A percentile compares a stretch with the other conserved stretches of the same genome.
phyloP scores from a whole-genome alignment of 495 filamentous ascomycete genomes.

The Penicillium manginii region DNA sequence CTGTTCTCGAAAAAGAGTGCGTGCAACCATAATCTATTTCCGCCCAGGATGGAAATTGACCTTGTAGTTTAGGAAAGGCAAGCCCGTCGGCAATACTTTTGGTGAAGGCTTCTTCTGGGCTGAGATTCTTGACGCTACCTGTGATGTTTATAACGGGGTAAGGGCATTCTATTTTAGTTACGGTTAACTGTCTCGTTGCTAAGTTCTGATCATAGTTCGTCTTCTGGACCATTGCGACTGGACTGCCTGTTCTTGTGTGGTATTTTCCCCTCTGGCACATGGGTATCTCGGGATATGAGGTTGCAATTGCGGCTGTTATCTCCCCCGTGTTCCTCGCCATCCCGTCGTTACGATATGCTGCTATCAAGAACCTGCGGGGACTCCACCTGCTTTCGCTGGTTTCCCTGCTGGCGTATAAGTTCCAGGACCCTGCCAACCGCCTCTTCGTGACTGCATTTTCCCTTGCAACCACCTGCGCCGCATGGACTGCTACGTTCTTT shows the following conservation, averaged over 20 bases:
- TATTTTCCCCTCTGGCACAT: slow-evolving; percentile 99
- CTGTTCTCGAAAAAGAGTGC: slow-evolving; percentile 88
- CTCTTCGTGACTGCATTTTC: slow-evolving; percentile 81
- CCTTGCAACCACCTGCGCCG: slow-evolving; percentile 75
- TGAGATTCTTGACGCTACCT: slow-evolving; percentile 76
- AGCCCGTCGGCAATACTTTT: slow-evolving; percentile 70
- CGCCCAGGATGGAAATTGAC: slow-evolving; percentile 33
- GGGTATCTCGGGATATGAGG: slow-evolving; percentile 98
- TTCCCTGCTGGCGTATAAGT: slow-evolving; percentile 79
- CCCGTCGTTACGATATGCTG: slow-evolving; percentile 64
- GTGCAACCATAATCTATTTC: slow-evolving; percentile 36
- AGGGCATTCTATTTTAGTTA: slow-evolving; percentile 24
- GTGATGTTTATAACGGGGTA: slow-evolving; percentile 93
- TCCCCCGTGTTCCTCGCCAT: slow-evolving; percentile 83
- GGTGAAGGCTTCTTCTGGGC: slow-evolving; percentile 71
- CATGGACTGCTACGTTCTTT: slow-evolving; percentile 80
- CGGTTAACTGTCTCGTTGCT: slow-evolving; percentile 7
- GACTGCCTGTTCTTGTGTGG: slow-evolving; percentile 87
- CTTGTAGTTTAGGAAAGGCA: slow-evolving; percentile 69
- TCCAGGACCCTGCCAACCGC: slow-evolving; percentile 72
- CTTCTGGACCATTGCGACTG: slow-evolving; percentile 94
- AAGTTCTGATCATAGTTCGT: slow-evolving; percentile 66
- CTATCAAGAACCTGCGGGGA: slow-evolving; percentile 67
- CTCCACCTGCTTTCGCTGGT: slow-evolving; percentile 75
- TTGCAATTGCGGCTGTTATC: slow-evolving; percentile 79